Conservation (phyloP, 805 yeast species). For the Metschnikowia borealis region DNA sequence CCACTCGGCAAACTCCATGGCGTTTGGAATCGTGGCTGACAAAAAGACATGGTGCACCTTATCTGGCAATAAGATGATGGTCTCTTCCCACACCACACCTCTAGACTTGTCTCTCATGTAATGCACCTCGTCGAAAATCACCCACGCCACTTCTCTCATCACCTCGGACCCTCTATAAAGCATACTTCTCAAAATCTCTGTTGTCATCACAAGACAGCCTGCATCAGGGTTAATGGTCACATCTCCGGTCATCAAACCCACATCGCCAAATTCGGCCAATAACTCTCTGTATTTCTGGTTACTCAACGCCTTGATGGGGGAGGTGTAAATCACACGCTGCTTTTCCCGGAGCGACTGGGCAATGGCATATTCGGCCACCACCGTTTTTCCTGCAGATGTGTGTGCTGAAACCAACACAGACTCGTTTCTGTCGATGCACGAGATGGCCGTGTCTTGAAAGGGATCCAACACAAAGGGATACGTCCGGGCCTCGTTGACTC, state of each 20-base stretch:
- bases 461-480: conserved; percentile 95
- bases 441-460: conserved; percentile 93
- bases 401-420: conserved; percentile 96
- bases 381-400: conserved; percentile 96
- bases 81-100: conserved; percentile 99
- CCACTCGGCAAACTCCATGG: conserved; percentile 99
- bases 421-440: conserved; percentile 92
- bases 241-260: conserved; percentile 98
- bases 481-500: conserved; percentile 73
- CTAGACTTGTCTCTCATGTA: conserved; percentile 97
- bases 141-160: conserved; percentile 99
- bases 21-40: conserved; percentile 96
- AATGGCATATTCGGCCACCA: conserved; percentile 94
- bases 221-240: conserved; percentile 98
- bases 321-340: conserved; percentile 91
- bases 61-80: conserved; percentile 91
- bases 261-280: conserved; percentile 90
- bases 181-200: conserved; percentile 96
- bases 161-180: conserved; percentile 95
- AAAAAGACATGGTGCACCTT: conserved; percentile 90
- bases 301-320: conserved; percentile 92
- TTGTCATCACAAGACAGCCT: conserved; percentile 96
- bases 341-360: conserved; percentile 90
- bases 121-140: conserved; percentile 95
- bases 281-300: conserved; percentile 93